Percentiles rank a stretch among this genome's conserved stretches.
These are phyloP conservation scores for Meripilus lineatus DNA, from an alignment of 1,284 basidiomycete species.

Conservation along the genomic window DNA sequence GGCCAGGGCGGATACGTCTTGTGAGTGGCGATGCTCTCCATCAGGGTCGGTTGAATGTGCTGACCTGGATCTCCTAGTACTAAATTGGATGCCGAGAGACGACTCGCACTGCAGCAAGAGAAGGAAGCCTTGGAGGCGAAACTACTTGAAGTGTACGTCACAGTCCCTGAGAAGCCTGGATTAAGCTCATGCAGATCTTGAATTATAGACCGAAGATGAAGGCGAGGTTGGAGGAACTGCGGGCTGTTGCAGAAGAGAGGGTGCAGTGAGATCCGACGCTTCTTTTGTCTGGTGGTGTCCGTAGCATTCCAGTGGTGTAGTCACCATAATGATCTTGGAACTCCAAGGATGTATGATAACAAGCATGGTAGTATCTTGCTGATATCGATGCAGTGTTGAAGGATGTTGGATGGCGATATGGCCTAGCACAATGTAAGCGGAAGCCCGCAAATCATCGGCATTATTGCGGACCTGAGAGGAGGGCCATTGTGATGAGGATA, in stretches of 20 bases:
- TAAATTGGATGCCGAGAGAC: conserved; percentile 86
- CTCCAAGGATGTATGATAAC: too few species aligned
- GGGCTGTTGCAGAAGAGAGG: conserved; percentile 29
- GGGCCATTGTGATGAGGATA: too few species aligned
- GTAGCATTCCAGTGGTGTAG: too few species aligned
- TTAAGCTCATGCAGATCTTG: not conserved
- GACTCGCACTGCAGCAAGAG: conserved; percentile 91
- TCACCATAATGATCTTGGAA: too few species aligned
- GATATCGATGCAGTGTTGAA: too few species aligned
- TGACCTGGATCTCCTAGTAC: conserved; percentile 45
- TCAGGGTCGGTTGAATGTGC: not conserved
- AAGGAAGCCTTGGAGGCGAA: conserved; percentile 82
- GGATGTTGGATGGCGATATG: too few species aligned
- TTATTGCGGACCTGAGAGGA: too few species aligned
- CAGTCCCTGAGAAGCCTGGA: not conserved
- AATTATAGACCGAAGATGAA: conserved; percentile 71
- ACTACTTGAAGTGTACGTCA: conserved; percentile 71
- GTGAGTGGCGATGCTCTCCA: conserved; percentile 39
- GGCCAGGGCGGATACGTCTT: conserved; percentile 83
- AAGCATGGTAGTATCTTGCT: too few species aligned
- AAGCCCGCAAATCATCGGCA: too few species aligned
- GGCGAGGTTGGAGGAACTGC: conserved; percentile 70
- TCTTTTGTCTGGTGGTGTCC: too few species aligned
- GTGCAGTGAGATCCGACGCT: conserved; percentile 5
- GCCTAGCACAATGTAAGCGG: too few species aligned